Conservation (phyloP, 2,329 filamentous ascomycete species). For the Ascochyta clinopodiicola region DNA sequence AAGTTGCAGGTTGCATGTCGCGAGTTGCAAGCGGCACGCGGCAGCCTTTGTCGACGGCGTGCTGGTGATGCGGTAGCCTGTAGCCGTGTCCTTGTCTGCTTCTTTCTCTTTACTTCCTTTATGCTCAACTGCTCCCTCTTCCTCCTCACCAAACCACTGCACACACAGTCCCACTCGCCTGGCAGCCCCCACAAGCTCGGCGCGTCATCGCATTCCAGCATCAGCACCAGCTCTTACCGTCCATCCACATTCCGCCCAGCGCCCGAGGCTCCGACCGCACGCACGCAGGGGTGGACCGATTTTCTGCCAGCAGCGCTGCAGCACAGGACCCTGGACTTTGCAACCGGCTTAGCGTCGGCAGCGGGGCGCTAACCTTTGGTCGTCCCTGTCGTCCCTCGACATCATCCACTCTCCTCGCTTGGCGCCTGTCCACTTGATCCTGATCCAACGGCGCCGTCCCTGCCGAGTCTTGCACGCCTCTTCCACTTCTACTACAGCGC, state of each 20-base stretch:
- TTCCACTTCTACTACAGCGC: constrained; percentile 26
- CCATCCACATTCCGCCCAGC: constrained; percentile 19
- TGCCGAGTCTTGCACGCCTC: constrained; percentile 22
- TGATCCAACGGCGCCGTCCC: constrained; percentile 30
- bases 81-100: background rate
- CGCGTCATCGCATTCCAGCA: constrained; percentile 16
- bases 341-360: constrained; percentile 21
- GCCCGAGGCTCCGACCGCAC: constrained; percentile 18
- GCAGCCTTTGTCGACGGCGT: too few species aligned
- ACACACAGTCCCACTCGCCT: too few species aligned
- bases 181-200: too few species aligned
- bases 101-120: constrained; percentile 3
- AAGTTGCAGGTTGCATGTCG: constrained; percentile 1
- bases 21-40: background rate
- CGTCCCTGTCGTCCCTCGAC: constrained; percentile 25
- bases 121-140: background rate
- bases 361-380: constrained; percentile 21
- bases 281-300: constrained; percentile 26
- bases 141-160: too few species aligned
- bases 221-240: background rate
- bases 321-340: constrained; percentile 26
- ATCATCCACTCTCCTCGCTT: constrained; percentile 32
- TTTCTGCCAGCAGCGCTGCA: constrained; percentile 15
- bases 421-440: constrained; percentile 32
- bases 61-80: too few species aligned